Evolutionary conservation across 1,284 basidiomycete species (phyloP), one percentile per base, ranked within the genome.

Genomic region (Melampsora americana): DNA sequence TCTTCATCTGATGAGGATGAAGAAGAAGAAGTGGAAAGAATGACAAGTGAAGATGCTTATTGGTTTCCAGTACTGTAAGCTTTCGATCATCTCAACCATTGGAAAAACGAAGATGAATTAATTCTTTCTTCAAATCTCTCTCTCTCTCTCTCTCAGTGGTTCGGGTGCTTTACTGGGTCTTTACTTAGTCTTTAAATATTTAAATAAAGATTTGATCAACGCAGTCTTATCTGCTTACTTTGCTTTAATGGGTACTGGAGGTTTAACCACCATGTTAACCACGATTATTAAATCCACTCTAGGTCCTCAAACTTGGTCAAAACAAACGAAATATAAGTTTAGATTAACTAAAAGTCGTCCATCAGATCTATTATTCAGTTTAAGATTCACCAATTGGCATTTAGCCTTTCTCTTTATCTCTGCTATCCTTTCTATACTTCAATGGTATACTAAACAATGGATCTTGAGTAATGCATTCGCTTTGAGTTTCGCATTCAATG

Each of bases 201-300:
- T 92, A 60, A 91, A 92, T 56, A 88, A 87, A 79, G 88, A 89
- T 79, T 92, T 91, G 90, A 89, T 96, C 78, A 92, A 92, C 81
- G 88, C 86, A 85, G 78, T 91, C 1, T 84, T 92, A 26, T 87
- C 80, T 18, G 77, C 67, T 30, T 80, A 81, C 65, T 77, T 79
- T 26, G 69, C 77, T 0, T 9, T 79, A 5, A 77, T 80, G 61
- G 79, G 79, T 0, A 68, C 78, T 23, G 79, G 77, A 12, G 79
- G 78, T 0, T 75, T 80, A 44, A 77, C 77, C 6, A 77, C 72
- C 18, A 78, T 78, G 44, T 53, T 61, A 44, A 26, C 64, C 26
- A 62, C 28, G 65, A 66, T 59, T 32, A 65, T 56, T 60, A 72
- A 71, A 26, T 66, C 67, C 30, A 79, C 79, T 18, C 77, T 56